Base-by-base conservation (phyloP, 805 yeast genomes). In the Ogataea paradorogensis region DNA sequence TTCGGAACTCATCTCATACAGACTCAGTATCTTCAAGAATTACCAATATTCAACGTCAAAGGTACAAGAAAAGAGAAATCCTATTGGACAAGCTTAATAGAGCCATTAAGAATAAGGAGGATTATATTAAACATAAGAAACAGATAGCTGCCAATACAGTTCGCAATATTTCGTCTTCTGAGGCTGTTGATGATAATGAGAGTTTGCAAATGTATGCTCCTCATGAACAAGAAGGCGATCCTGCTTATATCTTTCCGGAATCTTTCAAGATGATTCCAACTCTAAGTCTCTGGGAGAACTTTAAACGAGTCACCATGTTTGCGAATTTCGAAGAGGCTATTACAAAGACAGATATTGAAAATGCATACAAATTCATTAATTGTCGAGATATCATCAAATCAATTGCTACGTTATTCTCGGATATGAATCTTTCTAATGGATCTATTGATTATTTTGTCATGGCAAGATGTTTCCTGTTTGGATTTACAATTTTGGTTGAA, bases 381-480 rank as follows among this genome's bases (percentile, higher is more conserved):
- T 37, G 46, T 15, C 40, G 27, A 10, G 42, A 36, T 5, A 32
- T 51, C 4, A 22, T 45, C 13, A 36, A 30, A n/a, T 21, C 40
- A n/a, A 27, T 44, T 11, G 26, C 48, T 9, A 6, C 14, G 11
- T 14, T 44, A 15, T 42, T 50, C 21, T 24, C 15, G 8, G 44
- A 43, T n/a, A 22, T 44, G n/a, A 30, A 33, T 8, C 22, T 38
- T 7, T 34, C 43, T 5, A 18, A 24, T 7, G 42, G 38, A 1
- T 23, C 33, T 4, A 18, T 38, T 9, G 44, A 42, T 25, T 16
- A 38, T 13, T 32, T 37, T 29, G 23, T 48, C 9, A 18, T 43
- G 13, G 45, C 51, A 6, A 27, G 47, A 21, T 49, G 50, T 27
- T 42, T 48, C 22, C 42, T 48, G 14, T 48, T 46, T 33, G 51